Evolutionary conservation across 805 yeast species (phyloP).

Genomic region (Yamadazyma ubonensis): DNA sequence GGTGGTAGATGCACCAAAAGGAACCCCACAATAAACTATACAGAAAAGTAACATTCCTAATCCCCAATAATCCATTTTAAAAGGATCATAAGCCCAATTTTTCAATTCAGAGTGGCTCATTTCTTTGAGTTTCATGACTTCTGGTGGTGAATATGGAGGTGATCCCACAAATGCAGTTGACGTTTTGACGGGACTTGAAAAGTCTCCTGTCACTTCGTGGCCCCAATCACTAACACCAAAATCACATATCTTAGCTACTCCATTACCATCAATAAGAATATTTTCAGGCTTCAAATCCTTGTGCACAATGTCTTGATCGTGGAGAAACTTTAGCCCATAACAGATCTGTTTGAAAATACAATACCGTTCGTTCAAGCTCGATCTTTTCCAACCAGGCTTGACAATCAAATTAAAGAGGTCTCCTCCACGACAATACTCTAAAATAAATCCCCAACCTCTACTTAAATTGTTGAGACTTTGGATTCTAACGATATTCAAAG

Average conservation of each 20-base stretch:
- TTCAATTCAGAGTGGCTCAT: conserved; percentile 29
- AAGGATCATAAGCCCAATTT: conserved; percentile 57
- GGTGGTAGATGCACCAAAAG: conserved; percentile 53
- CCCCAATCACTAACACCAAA: conserved; percentile 74
- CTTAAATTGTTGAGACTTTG: conserved; percentile 54
- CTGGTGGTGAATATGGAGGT: conserved; percentile 81
- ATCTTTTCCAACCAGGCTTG: conserved; percentile 58
- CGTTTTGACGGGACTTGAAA: conserved; percentile 37
- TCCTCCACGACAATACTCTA: conserved; percentile 61
- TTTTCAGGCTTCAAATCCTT: conserved; percentile 78
- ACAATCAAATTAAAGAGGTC: conserved; percentile 59
- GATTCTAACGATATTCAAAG: conserved; percentile 53
- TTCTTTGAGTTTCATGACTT: conserved; percentile 55
- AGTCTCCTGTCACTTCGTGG: conserved; percentile 52
- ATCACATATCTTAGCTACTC: conserved; percentile 68
- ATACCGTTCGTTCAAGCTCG: conserved; percentile 50
- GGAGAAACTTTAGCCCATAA: conserved; percentile 60
- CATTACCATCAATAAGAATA: conserved; percentile 55
- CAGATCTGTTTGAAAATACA: conserved; percentile 70
- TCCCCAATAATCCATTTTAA: conserved; percentile 70
- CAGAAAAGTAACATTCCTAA: conserved; percentile 68
- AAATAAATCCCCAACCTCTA: conserved; percentile 75
- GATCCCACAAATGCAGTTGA: conserved; percentile 65
- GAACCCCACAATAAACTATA: conserved; percentile 55
- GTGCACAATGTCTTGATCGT: conserved; percentile 66